Conservation (phyloP, 176 grass and related monocot species). For the Ensete ventricosum region DNA sequence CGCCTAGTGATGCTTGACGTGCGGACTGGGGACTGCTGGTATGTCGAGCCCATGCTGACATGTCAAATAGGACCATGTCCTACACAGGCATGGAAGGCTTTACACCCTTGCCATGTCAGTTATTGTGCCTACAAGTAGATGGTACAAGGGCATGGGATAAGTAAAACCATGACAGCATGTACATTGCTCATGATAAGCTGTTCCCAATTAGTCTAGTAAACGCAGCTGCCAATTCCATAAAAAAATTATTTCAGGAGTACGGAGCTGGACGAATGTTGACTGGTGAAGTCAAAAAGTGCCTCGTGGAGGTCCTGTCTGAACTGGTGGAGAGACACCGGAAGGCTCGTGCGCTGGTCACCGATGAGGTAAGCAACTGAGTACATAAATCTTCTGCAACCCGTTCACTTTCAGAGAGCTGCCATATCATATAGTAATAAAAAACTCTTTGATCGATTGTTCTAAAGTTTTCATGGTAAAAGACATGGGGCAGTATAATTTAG, state of each 20-base stretch:
- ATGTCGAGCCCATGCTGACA: no score
- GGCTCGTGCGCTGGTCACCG: conserved; percentile 52
- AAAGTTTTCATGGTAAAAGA: no score
- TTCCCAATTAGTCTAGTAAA: conserved; percentile 4
- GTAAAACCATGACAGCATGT: background rate
- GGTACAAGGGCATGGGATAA: background rate
- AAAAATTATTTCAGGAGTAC: conserved; percentile 47
- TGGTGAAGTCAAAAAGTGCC: conserved; percentile 64
- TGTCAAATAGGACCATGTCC: no score
- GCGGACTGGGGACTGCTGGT: no score
- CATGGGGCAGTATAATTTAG: no score
- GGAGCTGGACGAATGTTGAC: conserved; percentile 73
- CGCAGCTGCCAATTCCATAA: background rate
- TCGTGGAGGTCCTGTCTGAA: conserved; percentile 45
- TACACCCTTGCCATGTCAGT: background rate
- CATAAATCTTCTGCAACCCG: background rate
- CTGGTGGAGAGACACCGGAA: conserved; percentile 67
- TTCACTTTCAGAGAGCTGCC: no score
- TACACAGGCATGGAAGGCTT: no score
- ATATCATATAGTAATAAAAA: background rate
- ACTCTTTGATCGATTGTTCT: background rate
- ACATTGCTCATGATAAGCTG: background rate
- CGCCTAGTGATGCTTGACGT: no score
- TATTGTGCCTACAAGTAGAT: background rate
- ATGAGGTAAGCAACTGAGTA: conserved; percentile 46